Percentiles rank a stretch among this genome's conserved stretches.
Conservation (phyloP, 768 basidiomycete species). For the Rhodosporidiobolus sp. region DNA sequence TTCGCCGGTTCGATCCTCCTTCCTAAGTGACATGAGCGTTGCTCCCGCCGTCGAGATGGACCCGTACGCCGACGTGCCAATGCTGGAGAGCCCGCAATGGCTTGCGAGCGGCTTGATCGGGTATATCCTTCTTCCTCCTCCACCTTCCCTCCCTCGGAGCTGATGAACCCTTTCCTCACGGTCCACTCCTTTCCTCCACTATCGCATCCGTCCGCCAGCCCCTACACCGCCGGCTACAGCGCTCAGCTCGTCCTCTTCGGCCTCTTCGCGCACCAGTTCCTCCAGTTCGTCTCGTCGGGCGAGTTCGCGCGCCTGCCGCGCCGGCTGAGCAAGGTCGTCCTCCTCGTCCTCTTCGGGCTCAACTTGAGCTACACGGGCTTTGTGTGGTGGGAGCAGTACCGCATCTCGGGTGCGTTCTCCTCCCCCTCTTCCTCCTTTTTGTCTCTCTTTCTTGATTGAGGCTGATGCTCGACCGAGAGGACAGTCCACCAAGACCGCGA, state of each 20-base stretch:
- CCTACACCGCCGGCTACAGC: slow-evolving; percentile 5
- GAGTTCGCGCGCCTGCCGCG: not conserved
- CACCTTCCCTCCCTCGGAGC: too few species aligned
- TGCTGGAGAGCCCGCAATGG: too few species aligned
- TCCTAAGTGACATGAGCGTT: too few species aligned
- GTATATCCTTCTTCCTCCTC: too few species aligned
- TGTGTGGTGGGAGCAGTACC: slow-evolving; percentile 6
- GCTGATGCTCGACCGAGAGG: too few species aligned
- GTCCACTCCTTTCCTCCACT: too few species aligned
- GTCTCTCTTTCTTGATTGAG: too few species aligned
- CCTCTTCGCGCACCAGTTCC: slow-evolving; percentile 1
- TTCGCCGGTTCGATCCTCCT: too few species aligned
- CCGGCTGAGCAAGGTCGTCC: not conserved
- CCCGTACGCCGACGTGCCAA: too few species aligned
- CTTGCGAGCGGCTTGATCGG: too few species aligned
- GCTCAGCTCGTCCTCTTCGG: slow-evolving; percentile 17
- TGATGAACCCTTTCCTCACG: too few species aligned
- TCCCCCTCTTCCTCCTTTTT: not conserved
- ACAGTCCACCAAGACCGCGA: not conserved
- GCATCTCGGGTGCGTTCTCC: not conserved
- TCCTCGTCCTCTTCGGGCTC: not conserved
- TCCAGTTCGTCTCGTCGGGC: not conserved
- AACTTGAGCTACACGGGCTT: slow-evolving; percentile 7
- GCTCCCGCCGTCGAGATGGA: too few species aligned
- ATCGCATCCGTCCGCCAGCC: not conserved